These are phyloP conservation scores for Combretum micranthum DNA, from an alignment of 345 rosid genomes.

Conservation along the genomic window DNA sequence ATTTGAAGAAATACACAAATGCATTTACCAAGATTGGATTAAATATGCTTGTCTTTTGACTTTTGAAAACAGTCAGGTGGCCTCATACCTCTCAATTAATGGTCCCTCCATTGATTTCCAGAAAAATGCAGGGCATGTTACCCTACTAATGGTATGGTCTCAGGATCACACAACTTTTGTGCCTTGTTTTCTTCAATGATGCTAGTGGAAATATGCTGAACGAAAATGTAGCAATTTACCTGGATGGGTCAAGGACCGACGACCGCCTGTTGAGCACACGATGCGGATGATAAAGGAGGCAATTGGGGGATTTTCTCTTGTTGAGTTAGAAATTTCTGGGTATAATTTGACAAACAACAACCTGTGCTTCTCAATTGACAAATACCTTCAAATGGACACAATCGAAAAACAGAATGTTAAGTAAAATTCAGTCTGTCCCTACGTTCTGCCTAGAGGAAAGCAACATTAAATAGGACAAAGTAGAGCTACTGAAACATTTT, in stretches of 20 bases:
- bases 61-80: not conserved
- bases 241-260: conserved; percentile 75
- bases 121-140: too few species aligned
- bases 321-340: conserved; percentile 69
- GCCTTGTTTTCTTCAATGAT: too few species aligned
- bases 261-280: conserved; percentile 58
- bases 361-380: conserved; percentile 85
- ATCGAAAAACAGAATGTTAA: not conserved
- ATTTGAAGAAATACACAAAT: too few species aligned
- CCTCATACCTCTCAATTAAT: not conserved
- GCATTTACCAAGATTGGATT: too few species aligned
- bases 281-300: conserved; percentile 77
- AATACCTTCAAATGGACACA: conserved; percentile 52
- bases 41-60: not conserved
- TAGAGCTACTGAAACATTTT: conserved; percentile 1
- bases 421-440: not conserved
- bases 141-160: too few species aligned
- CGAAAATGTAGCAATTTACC: conserved; percentile 31
- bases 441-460: not conserved
- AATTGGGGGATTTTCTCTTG: conserved; percentile 78
- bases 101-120: too few species aligned
- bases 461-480: not conserved
- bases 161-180: too few species aligned
- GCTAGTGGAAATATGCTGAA: too few species aligned
- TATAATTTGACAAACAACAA: conserved; percentile 55